Percentiles rank a stretch among this genome's conserved stretches.
phyloP scores from a whole-genome alignment of 2,329 filamentous ascomycete genomes.

The Botrytis tulipae region DNA sequence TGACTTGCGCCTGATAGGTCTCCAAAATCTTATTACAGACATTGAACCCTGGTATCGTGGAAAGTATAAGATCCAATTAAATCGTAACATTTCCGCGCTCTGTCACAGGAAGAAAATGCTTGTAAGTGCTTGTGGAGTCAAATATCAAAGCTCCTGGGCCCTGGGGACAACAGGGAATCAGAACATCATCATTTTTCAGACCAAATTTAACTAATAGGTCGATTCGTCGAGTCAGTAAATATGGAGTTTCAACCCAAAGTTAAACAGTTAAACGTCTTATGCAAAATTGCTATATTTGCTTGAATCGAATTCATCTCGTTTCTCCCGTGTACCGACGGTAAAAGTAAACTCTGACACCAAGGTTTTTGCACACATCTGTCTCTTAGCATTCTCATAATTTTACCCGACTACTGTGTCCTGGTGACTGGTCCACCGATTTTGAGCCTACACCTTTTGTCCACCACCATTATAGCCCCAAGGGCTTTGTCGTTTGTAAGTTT shows the following conservation, averaged over 20 bases:
- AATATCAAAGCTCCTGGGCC: slow-evolving; percentile 15
- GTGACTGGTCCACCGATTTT: background rate
- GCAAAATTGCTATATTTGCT: background rate
- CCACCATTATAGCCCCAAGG: background rate
- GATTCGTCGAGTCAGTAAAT: slow-evolving; percentile 12
- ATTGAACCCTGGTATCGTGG: slow-evolving; percentile 6
- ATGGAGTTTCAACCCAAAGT: background rate
- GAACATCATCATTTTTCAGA: slow-evolving; percentile 9
- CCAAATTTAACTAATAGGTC: slow-evolving; percentile 7
- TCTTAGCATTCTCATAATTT: background rate
- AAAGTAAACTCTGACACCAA: background rate
- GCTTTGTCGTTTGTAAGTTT: background rate
- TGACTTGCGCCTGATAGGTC: slow-evolving; percentile 17
- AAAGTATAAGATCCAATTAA: slow-evolving; percentile 19
- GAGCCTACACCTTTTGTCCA: background rate
- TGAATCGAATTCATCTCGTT: background rate
- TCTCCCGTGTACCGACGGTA: background rate
- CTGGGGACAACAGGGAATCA: slow-evolving; percentile 8
- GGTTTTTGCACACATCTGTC: background rate
- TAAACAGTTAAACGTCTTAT: slow-evolving; percentile 2
- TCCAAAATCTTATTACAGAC: slow-evolving; percentile 14
- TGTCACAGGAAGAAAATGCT: slow-evolving; percentile 3
- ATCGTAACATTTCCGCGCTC: slow-evolving; percentile 14
- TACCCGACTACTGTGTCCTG: background rate
- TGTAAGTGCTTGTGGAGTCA: slow-evolving; percentile 13